phyloP scores from a whole-genome alignment of 495 filamentous ascomycete genomes.

The Penicillium odoratum region DNA sequence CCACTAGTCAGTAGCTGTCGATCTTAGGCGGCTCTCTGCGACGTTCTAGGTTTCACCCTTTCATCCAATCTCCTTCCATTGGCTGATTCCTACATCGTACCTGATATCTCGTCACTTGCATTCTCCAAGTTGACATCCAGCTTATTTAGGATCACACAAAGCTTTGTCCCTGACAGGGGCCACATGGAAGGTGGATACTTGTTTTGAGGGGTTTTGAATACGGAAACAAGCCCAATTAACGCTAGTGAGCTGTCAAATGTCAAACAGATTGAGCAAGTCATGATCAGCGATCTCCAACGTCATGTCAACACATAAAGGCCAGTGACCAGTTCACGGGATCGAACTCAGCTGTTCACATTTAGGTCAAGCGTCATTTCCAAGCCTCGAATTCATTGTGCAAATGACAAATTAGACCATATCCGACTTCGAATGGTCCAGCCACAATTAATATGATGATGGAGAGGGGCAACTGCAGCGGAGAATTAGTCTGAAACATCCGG shows the following conservation, averaged over 20 bases:
- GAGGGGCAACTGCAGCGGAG: slow-evolving; percentile 15
- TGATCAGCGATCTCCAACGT: neutral
- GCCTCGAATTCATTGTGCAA: neutral
- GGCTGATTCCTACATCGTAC: slow-evolving; percentile 12
- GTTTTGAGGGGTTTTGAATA: neutral
- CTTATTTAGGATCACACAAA: slow-evolving; percentile 9
- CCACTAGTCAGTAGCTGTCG: slow-evolving; percentile 20
- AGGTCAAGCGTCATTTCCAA: neutral
- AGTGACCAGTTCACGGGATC: too few relatives aligned
- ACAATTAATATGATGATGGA: neutral
- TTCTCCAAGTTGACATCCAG: slow-evolving; percentile 19
- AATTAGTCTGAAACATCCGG: slow-evolving; percentile 28
- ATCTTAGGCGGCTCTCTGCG: slow-evolving; percentile 35
- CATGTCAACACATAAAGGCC: too few relatives aligned
- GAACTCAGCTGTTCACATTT: neutral
- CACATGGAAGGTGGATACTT: neutral
- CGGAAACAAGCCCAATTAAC: neutral
- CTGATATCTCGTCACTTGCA: slow-evolving; percentile 12
- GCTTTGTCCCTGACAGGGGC: slow-evolving; percentile 2
- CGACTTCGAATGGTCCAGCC: too few relatives aligned
- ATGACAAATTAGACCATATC: neutral
- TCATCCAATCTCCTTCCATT: slow-evolving; percentile 11
- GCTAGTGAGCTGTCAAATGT: slow-evolving; percentile 2
- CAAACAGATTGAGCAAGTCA: neutral
- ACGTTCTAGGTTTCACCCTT: slow-evolving; percentile 37